Evolutionary conservation across 1,284 basidiomycete genomes (phyloP).

Genomic region (Somion occarium): DNA sequence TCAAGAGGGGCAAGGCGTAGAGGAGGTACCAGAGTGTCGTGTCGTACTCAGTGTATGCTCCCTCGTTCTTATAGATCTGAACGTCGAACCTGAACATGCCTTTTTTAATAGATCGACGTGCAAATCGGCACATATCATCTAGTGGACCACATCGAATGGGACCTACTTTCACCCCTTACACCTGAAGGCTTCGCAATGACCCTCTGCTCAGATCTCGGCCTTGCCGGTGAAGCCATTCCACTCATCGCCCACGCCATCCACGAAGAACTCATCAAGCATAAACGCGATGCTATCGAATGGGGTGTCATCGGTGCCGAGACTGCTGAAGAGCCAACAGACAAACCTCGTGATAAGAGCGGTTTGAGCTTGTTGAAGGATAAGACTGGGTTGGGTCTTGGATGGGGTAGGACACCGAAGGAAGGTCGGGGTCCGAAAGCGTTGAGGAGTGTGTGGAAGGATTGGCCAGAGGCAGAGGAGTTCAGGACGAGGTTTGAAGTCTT

Average conservation of each 20-base stretch:
- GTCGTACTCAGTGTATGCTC: slow-evolving; percentile 82
- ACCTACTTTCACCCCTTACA: slow-evolving; percentile 87
- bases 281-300: slow-evolving; percentile 91
- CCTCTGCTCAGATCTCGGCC: slow-evolving; percentile 84
- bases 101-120: slow-evolving; percentile 79
- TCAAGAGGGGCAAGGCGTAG: slow-evolving; percentile 29
- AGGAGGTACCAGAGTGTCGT: slow-evolving; percentile 78
- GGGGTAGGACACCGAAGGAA: slow-evolving; percentile 64
- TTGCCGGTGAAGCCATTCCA: slow-evolving; percentile 84
- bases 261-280: slow-evolving; percentile 93
- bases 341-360: slow-evolving; percentile 42
- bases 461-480: slow-evolving; percentile 90
- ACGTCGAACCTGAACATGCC: background rate
- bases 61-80: background rate
- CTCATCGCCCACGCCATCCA: slow-evolving; percentile 91
- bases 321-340: slow-evolving; percentile 23
- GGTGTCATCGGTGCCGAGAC: slow-evolving; percentile 70
- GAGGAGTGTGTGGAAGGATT: slow-evolving; percentile 91
- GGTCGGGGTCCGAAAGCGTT: slow-evolving; percentile 79
- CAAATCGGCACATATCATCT: slow-evolving; percentile 91
- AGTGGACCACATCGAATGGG: slow-evolving; percentile 97
- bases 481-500: slow-evolving; percentile 86
- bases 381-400: slow-evolving; percentile 68
- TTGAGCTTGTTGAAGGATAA: slow-evolving; percentile 66
- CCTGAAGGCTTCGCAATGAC: slow-evolving; percentile 82